phyloP scores from a whole-genome alignment of 106 monocot genomes.

The Chionographis japonica region DNA sequence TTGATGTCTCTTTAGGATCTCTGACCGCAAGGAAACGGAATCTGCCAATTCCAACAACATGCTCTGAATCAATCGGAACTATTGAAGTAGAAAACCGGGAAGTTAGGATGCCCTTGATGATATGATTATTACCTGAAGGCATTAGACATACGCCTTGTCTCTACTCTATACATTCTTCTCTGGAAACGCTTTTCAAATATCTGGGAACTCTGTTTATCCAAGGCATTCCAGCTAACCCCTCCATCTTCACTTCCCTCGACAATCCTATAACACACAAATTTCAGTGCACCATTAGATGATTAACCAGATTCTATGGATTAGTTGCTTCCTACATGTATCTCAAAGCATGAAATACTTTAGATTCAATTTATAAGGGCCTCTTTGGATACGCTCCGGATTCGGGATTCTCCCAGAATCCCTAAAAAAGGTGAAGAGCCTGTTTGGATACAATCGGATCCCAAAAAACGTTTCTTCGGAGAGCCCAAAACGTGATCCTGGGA shows the following conservation, averaged over 20 bases:
- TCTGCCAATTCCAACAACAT: constrained; percentile 18
- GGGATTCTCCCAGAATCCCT: no score
- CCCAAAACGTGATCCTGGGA: no score
- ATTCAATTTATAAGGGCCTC: no score
- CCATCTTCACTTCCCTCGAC: constrained; percentile 66
- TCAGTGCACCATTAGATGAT: background rate
- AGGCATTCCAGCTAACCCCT: constrained; percentile 53
- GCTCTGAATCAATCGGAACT: background rate
- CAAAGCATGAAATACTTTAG: no score
- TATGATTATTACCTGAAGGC: constrained; percentile 52
- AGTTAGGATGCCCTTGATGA: background rate
- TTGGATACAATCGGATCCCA: no score
- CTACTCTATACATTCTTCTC: constrained; percentile 47
- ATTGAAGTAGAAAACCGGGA: background rate
- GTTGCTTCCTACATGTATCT: no score
- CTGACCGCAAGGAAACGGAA: constrained; percentile 61
- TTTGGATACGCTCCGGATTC: no score
- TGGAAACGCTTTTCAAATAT: constrained; percentile 62
- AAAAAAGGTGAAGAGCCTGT: no score
- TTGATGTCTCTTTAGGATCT: constrained; percentile 41
- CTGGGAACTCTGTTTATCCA: constrained; percentile 55
- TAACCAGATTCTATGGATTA: no score
- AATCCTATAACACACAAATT: constrained; percentile 32
- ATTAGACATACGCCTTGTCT: constrained; percentile 26
- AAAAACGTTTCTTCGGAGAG: no score